Evolutionary conservation across 805 yeast species (phyloP).

Genomic region (Wickerhamiella vanderwaltii): DNA sequence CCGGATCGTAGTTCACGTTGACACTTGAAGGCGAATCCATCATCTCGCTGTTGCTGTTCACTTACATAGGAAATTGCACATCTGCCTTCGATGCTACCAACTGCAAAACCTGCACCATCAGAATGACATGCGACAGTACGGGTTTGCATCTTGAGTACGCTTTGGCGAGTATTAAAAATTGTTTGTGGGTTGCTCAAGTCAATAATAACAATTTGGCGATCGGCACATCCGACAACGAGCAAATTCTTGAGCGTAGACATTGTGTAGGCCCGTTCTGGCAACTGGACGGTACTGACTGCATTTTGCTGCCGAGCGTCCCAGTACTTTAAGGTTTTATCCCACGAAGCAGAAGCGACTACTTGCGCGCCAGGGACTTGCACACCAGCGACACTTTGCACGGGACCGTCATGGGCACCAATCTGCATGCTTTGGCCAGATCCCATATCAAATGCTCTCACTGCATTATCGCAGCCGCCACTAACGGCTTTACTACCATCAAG

Average conservation of each 20-base stretch:
- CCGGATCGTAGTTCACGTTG: conserved; percentile 59
- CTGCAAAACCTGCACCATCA: conserved; percentile 84
- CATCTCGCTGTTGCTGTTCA: conserved; percentile 38
- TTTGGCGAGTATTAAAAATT: conserved; percentile 57
- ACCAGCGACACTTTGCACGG: conserved; percentile 61
- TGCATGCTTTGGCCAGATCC: conserved; percentile 72
- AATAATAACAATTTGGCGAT: conserved; percentile 62
- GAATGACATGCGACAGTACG: conserved; percentile 72
- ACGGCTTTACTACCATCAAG: conserved; percentile 77
- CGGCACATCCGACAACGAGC: conserved; percentile 90
- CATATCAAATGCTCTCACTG: conserved; percentile 70
- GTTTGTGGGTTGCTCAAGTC: conserved; percentile 68
- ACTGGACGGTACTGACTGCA: conserved; percentile 65
- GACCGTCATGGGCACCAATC: conserved; percentile 73
- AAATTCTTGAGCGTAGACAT: conserved; percentile 76
- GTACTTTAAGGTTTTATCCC: conserved; percentile 90
- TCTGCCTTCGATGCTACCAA: conserved; percentile 90
- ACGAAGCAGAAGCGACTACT: conserved; percentile 81
- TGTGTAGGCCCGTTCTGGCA: conserved; percentile 85
- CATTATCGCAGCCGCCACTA: conserved; percentile 85
- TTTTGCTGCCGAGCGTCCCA: conserved; percentile 81
- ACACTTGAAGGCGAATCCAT: conserved; percentile 87
- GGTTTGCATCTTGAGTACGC: conserved; percentile 86
- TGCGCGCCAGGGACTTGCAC: conserved; percentile 65
- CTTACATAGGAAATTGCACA: conserved; percentile 90